These are phyloP conservation scores for Penicillium canescens DNA, from an alignment of 495 filamentous ascomycete genomes.

Conservation along the genomic window DNA sequence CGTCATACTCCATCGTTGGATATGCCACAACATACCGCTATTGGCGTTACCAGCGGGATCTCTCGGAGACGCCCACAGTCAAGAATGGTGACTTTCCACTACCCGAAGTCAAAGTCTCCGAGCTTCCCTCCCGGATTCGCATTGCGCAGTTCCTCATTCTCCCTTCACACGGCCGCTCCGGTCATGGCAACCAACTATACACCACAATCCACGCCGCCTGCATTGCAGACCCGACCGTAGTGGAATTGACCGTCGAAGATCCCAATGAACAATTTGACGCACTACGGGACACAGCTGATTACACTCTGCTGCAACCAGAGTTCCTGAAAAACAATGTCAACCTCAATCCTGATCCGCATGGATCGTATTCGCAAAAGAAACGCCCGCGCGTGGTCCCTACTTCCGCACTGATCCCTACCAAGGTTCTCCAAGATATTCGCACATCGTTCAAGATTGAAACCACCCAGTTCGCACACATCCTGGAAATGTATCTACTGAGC, in stretches of 20 bases:
- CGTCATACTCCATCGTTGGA: conserved; percentile 73
- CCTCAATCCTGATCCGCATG: conserved; percentile 44
- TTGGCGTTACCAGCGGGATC: conserved; percentile 41
- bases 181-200: conserved; percentile 81
- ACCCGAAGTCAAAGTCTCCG: conserved; percentile 39
- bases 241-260: conserved; percentile 92
- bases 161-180: conserved; percentile 78
- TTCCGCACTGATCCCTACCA: conserved; percentile 59
- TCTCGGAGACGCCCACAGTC: conserved; percentile 24
- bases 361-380: conserved; percentile 36
- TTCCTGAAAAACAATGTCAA: conserved; percentile 45
- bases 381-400: conserved; percentile 55
- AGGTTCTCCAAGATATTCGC: conserved; percentile 60
- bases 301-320: conserved; percentile 59
- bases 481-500: conserved; percentile 88
- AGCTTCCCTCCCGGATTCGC: conserved; percentile 68
- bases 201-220: conserved; percentile 69
- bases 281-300: conserved; percentile 81
- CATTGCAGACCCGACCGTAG: conserved; percentile 58
- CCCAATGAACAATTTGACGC: conserved; percentile 94
- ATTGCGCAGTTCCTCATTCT: conserved; percentile 96
- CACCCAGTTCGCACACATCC: conserved; percentile 81
- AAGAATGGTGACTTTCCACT: conserved; percentile 45
- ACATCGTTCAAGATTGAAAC: conserved; percentile 71
- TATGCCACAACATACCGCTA: conserved; percentile 91